Percentiles rank a stretch among this genome's conserved stretches.
These are phyloP conservation scores for Fusarium humuli DNA, from an alignment of 2,329 filamentous ascomycete species.

Conservation along the genomic window DNA sequence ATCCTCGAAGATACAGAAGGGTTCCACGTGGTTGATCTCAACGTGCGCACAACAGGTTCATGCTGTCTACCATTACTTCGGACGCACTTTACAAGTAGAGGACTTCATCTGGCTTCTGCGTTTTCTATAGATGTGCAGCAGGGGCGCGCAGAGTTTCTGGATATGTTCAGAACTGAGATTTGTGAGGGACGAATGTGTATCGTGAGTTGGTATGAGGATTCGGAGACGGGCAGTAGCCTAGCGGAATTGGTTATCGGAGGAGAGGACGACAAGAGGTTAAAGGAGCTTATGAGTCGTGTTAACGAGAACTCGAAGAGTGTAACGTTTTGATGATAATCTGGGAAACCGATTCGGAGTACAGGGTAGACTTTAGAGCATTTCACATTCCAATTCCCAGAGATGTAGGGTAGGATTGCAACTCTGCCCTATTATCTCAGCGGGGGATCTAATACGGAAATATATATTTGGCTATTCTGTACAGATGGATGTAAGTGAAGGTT, in stretches of 20 bases:
- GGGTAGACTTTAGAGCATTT: not conserved
- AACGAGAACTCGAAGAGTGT: slow-evolving; percentile 46
- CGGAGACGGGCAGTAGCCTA: slow-evolving; percentile 42
- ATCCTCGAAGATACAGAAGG: slow-evolving; percentile 46
- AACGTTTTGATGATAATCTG: slow-evolving; percentile 43
- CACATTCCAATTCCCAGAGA: not conserved
- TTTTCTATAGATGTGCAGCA: slow-evolving; percentile 46
- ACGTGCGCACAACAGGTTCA: slow-evolving; percentile 50
- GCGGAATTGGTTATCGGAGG: slow-evolving; percentile 50
- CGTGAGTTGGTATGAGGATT: slow-evolving; percentile 51
- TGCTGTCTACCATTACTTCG: slow-evolving; percentile 47
- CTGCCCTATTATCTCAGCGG: not conserved
- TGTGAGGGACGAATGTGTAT: slow-evolving; percentile 46
- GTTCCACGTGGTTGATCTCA: slow-evolving; percentile 51
- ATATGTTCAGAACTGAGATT: slow-evolving; percentile 43
- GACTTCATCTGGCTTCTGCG: slow-evolving; percentile 45
- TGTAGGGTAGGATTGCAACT: not conserved
- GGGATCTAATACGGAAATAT: not conserved
- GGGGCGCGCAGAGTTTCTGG: slow-evolving; percentile 44
- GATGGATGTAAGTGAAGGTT: not conserved
- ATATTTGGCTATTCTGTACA: not conserved
- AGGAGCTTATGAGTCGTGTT: slow-evolving; percentile 41
- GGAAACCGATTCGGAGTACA: not conserved
- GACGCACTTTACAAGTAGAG: slow-evolving; percentile 46
- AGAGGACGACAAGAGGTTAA: slow-evolving; percentile 40